Percentiles rank a stretch among this genome's conserved stretches.
phyloP scores from a whole-genome alignment of 495 filamentous ascomycete species.

The Neurospora discreta region DNA sequence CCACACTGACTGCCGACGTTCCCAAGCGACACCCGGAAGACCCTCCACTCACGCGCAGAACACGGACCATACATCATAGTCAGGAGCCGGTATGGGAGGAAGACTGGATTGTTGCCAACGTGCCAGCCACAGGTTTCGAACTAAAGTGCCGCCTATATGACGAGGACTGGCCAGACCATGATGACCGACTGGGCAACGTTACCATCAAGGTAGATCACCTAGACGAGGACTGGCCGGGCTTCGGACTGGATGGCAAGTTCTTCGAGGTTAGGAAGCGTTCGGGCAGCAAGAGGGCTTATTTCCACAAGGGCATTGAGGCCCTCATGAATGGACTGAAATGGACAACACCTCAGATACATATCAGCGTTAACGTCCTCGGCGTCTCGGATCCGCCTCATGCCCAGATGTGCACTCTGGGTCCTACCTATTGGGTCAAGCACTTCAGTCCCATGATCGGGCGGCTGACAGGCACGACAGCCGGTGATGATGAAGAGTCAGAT shows the following conservation, averaged over 20 bases:
- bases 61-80: conserved; percentile 57
- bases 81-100: conserved; percentile 71
- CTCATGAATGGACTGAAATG: conserved; percentile 24
- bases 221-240: conserved; percentile 53
- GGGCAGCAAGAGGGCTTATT: conserved; percentile 75
- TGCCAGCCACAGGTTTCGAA: conserved; percentile 65
- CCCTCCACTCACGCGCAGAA: conserved; percentile 59
- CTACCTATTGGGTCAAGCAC: conserved; percentile 71
- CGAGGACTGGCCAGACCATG: conserved; percentile 76
- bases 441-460: conserved; percentile 83
- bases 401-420: conserved; percentile 66
- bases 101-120: conserved; percentile 78
- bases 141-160: conserved; percentile 78
- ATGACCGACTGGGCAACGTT: conserved; percentile 79
- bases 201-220: conserved; percentile 50
- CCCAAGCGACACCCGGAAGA: conserved; percentile 71
- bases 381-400: conserved; percentile 63
- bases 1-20: conserved; percentile 51
- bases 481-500: conserved; percentile 23
- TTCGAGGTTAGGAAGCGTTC: conserved; percentile 73
- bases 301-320: conserved; percentile 50
- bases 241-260: conserved; percentile 41
- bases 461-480: conserved; percentile 63
- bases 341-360: conserved; percentile 36
- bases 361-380: conserved; percentile 68